Base-by-base conservation (phyloP, 345 rosid species). In the Jatropha curcas region DNA sequence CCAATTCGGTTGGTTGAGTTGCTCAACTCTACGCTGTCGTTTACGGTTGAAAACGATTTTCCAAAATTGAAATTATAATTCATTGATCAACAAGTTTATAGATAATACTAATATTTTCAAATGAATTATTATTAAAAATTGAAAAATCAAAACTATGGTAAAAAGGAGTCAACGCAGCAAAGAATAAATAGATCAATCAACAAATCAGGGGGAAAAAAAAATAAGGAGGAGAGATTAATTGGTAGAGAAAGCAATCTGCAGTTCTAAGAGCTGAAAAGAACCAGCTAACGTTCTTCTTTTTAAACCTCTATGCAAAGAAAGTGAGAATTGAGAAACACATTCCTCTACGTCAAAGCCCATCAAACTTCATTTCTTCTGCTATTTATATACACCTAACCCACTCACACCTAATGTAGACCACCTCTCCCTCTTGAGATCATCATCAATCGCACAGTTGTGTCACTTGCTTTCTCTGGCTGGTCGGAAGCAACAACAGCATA, bases 261-360 rank as follows among this genome's bases (percentile, higher is more conserved):
- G 16, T 65, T 65, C 56, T 37, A 45, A 27, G 0, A 45, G 4
- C 13, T 13, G 11, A 41, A 2, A 52, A 34, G 57, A 39, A 60
- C 31, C 69, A 68, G 68, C 80, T 71, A 76, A 77, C 76, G 45
- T 61, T 77, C 80, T 76, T 37, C 34, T 14, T 39, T 61, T 57
- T 70, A 27, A 50, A 50, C 63, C 57, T 41, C 13, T 59, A 16
- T 2, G 14, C 62, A 7, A 1, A 31, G 13, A 60, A 63, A 24
- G 41, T n/a, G 68, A 43, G 22, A 63, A 24, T 22, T n/a, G 68
- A 43, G 22, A 41, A 41, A 43, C 37, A 27, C 20, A 12, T 10
- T 9, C 45, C 45, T 41, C 45, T 8, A 13, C 45, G 45, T 41
- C 45, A 41, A 24, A 24, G 13, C 22, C 37, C 48, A 65, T 25